Evolutionary conservation across 306 rosid genomes (phyloP), one percentile per base, ranked within the genome.

Genomic region (Senna tora): DNA sequence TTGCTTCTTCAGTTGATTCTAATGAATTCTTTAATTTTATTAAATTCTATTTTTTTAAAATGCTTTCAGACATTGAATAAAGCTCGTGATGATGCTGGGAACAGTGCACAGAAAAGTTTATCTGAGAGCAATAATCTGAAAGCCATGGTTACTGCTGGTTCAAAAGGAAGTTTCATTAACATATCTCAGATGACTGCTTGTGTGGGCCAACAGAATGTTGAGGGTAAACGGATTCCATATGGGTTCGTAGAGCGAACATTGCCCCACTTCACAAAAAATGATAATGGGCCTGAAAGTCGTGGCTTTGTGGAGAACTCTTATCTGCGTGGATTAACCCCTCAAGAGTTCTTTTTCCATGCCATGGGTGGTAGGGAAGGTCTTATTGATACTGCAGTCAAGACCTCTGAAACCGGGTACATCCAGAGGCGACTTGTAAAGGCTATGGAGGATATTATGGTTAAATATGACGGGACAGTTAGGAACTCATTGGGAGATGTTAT

Each of bases 301-400:
- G 99, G 99, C 61, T 95, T 95, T 84, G 99, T 95, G 61, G 99
- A 95, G 72, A 95, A 95, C 79, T 95, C 99, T 0, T 95, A 95
- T 75, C 85, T 95, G 55, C 97, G 97, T 25, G 99, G 99, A 52
- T 82, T 95, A 68, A 95, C 99, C 52, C 99, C 99, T 14, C 99
- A 95, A 36, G 99, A 95, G 93, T 95, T 95, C 84, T 95, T 95
- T 80, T 95, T 95, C 67, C 99, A 95, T 74, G 99, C 99, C 69
- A 95, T 95, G 99, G 99, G 99, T 81, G 99, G 99, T 64, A 86
- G 99, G 87, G 99, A 95, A 88, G 99, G 99, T 95, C 97, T 95
- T 72, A 95, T 95, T 39, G 99, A 95, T 81, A 95, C 99, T 78
- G 99, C 99, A 0, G 99, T 95, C 59, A 95, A 95, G 85, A 95